Evolutionary conservation across 495 filamentous ascomycete species (phyloP), one percentile per base, ranked within the genome.

Genomic region (Neurospora sp.): DNA sequence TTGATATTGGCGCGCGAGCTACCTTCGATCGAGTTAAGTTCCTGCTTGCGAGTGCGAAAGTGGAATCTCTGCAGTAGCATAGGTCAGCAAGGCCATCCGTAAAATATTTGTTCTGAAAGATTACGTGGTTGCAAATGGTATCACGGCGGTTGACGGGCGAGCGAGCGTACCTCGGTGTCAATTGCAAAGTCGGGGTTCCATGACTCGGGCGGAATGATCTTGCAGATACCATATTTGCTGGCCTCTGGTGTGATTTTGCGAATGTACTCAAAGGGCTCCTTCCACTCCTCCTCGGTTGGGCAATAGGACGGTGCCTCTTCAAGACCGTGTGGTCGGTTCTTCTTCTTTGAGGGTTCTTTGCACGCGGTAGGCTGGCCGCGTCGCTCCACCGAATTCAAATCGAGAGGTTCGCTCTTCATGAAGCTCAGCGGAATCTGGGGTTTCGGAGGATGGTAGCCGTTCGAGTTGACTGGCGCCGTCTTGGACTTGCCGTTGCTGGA

Each of bases 1-100:
- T 94, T 96, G 73, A 97, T 88, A 81, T 97, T 98, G 74, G 94
- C 93, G 77, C 96, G 93, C 69, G 94, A 97, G 75, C 94, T 94
- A 88, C 96, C 96, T 91, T 99, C 96, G 69, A 98, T 93, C 18
- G 94, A 97, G 80, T 98, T 99, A 69, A 99, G 88, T 80, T 99
- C 96, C 83, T 98, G 96, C 80, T 94, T 93, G 81, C 96, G 89
- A 8, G 96, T 99, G 71, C 93, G 90, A 82, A 99, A 99, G 80
- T 98, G 96, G 79, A 99, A 99, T 79, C 89, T 90, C 96, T 98
- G 76, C 73, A 74, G n/a, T 12, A 16, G 8, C 3, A 38, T 10
- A 20, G 69, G 75, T 79, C 61, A 79, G 77, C 39, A 70, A 4
- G n/a, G 16, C 12, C 12, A 27, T 31, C 8, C 18, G 14, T 41